Evolutionary conservation across 768 basidiomycete species (phyloP), one percentile per base, ranked within the genome.

Genomic region (Amanita subjunquillea): DNA sequence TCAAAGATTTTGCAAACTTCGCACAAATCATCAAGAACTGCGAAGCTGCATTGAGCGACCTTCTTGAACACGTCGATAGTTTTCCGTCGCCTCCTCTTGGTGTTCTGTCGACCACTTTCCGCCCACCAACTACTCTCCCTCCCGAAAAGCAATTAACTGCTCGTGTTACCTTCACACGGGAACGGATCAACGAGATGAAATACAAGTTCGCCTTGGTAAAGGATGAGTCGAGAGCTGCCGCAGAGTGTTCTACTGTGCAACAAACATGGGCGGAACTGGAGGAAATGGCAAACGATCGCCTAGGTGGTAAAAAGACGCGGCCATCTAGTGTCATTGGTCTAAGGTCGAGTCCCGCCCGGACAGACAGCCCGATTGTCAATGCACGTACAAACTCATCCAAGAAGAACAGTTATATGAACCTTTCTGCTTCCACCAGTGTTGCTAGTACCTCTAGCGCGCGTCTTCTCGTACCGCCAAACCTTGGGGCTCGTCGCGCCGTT

Each of bases 1-100:
- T 89, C 23, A 67, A 76, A 48, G 67, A 66, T 36, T 67, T 93
- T n/a, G 77, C 75, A 8, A 67, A 71, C n/a, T 67, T 91, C 45
- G 65, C 72, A 4, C 66, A 72, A 20, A 61, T 69, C 34, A 63
- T 85, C 7, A 71, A 72, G 25, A 61, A 63, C 17, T 90, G 87
- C 58, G 91, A 94, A 62, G 69, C 72, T n/a, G 79, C 82, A 20
- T 71, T 92, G 41, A 93, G 91, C 59, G 88, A 92, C 63, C 72
- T 93, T 4, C 69, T 94, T 43, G 87, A 91, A 60, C 87, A 91
- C 60, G 74, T 91, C 50, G 91, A 94, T 63, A 89, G 85, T 59
- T 91, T 82, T 61, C 90, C 91, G 7, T 74, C 78, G 2, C 63
- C 71, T 30, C 83, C 83, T 4, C 62, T 70, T 25, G 72, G 75